Conservation (phyloP, 2,329 filamentous ascomycete species). For the Microascus cirrosus region DNA sequence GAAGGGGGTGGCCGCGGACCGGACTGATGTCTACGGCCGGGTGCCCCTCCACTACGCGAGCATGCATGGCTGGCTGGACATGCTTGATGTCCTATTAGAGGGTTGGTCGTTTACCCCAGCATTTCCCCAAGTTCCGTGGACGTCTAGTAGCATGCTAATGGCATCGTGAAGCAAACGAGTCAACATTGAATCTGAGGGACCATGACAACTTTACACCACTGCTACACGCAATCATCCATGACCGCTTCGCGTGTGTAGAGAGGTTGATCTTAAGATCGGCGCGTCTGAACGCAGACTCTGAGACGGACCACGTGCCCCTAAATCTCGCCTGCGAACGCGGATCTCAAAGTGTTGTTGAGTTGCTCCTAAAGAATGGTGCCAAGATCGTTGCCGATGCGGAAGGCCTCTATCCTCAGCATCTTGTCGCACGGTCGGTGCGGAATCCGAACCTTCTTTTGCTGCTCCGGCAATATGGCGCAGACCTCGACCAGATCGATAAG, state of each 20-base stretch:
- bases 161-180: constrained; percentile 43
- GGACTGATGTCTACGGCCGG: constrained; percentile 86
- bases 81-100: constrained; percentile 63
- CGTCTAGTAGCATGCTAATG: not conserved
- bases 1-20: constrained; percentile 62
- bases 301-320: constrained; percentile 84
- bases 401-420: constrained; percentile 91
- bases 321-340: constrained; percentile 94
- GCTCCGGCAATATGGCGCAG: constrained; percentile 74
- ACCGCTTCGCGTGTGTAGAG: constrained; percentile 69
- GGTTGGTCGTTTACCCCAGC: constrained; percentile 30
- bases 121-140: not conserved
- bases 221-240: constrained; percentile 89
- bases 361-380: constrained; percentile 71
- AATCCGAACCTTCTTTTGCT: constrained; percentile 69
- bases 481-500: constrained; percentile 88
- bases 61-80: constrained; percentile 81
- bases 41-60: constrained; percentile 93
- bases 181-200: constrained; percentile 79
- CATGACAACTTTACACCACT: constrained; percentile 96
- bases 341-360: constrained; percentile 70
- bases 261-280: constrained; percentile 66
- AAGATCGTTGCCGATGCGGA: constrained; percentile 88
- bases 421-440: constrained; percentile 82
- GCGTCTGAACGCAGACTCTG: constrained; percentile 75